phyloP scores from a whole-genome alignment of 345 rosid species.

The Eucalyptus lansdowneana region DNA sequence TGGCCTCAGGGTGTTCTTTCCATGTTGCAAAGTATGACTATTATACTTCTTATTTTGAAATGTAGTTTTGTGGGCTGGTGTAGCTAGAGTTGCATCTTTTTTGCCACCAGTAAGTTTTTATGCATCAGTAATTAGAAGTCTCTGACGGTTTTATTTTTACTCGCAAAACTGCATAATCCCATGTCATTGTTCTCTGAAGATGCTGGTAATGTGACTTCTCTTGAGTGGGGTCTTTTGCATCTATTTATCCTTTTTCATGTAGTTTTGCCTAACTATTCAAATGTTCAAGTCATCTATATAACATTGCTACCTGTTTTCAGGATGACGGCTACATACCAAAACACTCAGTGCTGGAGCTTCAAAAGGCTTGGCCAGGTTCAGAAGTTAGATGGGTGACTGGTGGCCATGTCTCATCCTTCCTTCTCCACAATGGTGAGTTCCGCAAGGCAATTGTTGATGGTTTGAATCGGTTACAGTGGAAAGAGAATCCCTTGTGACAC shows the following conservation, averaged over 20 bases:
- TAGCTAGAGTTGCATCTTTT: neutral
- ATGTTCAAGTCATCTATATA: neutral
- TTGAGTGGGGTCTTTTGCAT: neutral
- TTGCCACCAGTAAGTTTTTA: neutral
- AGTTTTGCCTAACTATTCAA: neutral
- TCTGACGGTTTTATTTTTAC: neutral
- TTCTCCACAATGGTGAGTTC: constrained; percentile 72
- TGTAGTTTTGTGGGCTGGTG: neutral
- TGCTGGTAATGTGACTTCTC: neutral
- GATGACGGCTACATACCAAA: constrained; percentile 98
- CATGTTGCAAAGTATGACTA: neutral
- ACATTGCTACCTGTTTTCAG: constrained; percentile 14
- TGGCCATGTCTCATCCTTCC: constrained; percentile 87
- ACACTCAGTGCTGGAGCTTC: constrained; percentile 89
- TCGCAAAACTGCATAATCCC: neutral
- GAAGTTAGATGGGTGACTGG: constrained; percentile 99
- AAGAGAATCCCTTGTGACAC: constrained; percentile 46
- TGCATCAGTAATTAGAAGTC: neutral
- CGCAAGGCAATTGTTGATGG: constrained; percentile 83
- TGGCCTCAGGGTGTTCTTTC: neutral
- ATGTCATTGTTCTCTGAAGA: neutral
- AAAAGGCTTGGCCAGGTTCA: constrained; percentile 99
- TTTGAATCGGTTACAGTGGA: constrained; percentile 72
- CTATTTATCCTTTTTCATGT: neutral
- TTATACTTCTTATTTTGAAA: neutral